Conservation (phyloP, 495 filamentous ascomycete genomes). For the Trichocladium antarcticum region DNA sequence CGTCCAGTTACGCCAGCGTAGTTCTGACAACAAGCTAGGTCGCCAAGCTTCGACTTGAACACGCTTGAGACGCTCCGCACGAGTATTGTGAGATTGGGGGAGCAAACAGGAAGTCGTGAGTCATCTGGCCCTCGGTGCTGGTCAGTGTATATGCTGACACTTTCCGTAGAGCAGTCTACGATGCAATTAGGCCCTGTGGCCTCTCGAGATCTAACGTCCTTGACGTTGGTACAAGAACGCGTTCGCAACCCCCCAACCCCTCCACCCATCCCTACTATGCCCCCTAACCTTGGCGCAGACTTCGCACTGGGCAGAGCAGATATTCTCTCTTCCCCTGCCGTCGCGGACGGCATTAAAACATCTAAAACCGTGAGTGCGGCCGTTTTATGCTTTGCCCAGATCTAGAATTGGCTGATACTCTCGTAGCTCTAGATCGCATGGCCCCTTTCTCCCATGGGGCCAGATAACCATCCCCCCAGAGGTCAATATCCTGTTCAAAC, state of each 20-base stretch:
- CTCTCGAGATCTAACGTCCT: constrained; percentile 20
- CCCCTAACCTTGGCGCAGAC: constrained; percentile 10
- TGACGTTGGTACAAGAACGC: constrained; percentile 20
- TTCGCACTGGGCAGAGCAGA: constrained; percentile 43
- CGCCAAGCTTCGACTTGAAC: constrained; percentile 42
- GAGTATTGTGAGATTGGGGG: constrained; percentile 37
- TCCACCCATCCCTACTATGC: background rate
- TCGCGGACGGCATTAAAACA: constrained; percentile 40
- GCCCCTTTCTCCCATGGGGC: constrained; percentile 33
- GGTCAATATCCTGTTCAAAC: constrained; percentile 41
- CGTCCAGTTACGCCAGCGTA: background rate
- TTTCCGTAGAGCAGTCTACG: constrained; percentile 20
- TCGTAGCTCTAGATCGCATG: constrained; percentile 25
- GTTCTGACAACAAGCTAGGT: constrained; percentile 27
- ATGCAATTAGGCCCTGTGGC: constrained; percentile 20
- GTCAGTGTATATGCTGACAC: background rate
- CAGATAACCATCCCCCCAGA: constrained; percentile 32
- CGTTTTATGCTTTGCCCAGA: background rate
- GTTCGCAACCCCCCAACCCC: constrained; percentile 10
- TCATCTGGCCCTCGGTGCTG: background rate
- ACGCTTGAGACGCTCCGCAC: constrained; percentile 37
- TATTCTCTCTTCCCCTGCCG: constrained; percentile 43
- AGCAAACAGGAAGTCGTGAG: constrained; percentile 36
- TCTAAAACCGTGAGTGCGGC: constrained; percentile 17
- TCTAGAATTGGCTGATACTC: constrained; percentile 1